phyloP scores from a whole-genome alignment of 2,329 filamentous ascomycete species.

The Teratosphaeria zuluensis region DNA sequence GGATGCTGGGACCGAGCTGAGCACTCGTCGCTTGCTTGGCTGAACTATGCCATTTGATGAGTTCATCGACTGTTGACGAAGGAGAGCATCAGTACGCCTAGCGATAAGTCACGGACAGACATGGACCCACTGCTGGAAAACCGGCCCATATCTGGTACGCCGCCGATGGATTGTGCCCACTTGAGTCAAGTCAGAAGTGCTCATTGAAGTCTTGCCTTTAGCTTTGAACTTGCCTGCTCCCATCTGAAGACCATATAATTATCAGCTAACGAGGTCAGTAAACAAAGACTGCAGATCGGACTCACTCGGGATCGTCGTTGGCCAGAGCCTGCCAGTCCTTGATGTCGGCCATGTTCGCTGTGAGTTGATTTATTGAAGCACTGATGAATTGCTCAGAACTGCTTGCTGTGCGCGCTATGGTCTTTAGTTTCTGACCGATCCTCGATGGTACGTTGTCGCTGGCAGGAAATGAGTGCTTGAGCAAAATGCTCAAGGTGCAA shows the following conservation, averaged over 20 bases:
- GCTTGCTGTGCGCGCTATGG: too few species aligned
- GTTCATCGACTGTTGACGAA: neutral
- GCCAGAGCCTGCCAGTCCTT: slow-evolving; percentile 18
- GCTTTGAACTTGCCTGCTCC: neutral
- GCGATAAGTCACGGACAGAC: neutral
- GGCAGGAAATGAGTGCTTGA: too few species aligned
- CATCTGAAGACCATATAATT: neutral
- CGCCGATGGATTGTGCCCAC: slow-evolving; percentile 5
- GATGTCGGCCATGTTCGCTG: slow-evolving; percentile 15
- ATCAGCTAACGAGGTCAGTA: neutral
- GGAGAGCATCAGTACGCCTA: neutral
- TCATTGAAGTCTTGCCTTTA: neutral
- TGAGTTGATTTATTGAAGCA: too few species aligned
- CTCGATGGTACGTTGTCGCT: too few species aligned
- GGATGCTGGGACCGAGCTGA: slow-evolving; percentile 4
- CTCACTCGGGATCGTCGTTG: slow-evolving; percentile 17
- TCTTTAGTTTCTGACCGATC: too few species aligned
- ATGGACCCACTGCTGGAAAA: slow-evolving; percentile 12
- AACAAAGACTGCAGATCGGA: slow-evolving; percentile 5
- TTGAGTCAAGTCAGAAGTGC: neutral
- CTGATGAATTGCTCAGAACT: too few species aligned
- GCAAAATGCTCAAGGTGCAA: too few species aligned
- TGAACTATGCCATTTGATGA: slow-evolving; percentile 12
- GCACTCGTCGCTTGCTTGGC: slow-evolving; percentile 11
- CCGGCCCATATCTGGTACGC: slow-evolving; percentile 16